Evolutionary conservation across 2,329 filamentous ascomycete genomes (phyloP), one percentile per base, ranked within the genome.

Genomic region (Penicillium frequentans): DNA sequence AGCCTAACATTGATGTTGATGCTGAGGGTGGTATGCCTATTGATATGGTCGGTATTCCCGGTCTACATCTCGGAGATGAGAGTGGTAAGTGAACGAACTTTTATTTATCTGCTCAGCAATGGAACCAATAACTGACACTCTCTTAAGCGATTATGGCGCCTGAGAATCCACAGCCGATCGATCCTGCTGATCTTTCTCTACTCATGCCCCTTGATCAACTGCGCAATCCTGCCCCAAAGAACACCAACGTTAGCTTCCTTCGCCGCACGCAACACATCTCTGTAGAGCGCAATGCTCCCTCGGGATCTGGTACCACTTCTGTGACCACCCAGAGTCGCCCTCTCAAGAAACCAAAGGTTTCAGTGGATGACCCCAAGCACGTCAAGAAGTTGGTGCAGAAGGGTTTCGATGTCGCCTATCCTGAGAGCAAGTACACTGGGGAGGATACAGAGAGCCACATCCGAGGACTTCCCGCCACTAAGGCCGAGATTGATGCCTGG

Each of bases 1-100:
- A 93, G 52, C 82, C 96, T 49, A 98, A 97, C 71, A 95, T 99
- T 60, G 95, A 99, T 77, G 92, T 92, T 29, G 95, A 99, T 84
- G 95, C 93, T 9, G 95, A 99, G 80, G 84, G 98, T 66, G 95
- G 95, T 56, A 98, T 99, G 95, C 92, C 93, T 58, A 86, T 99
- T 71, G 93, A 98, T 73, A 79, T 99, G 65, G 90, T 98, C 56
- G 95, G 95, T 69, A 91, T 98, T 79, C 93, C 93, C 7, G 92
- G 93, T 29, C 88, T 98, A 56, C 97, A 98, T 70, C 88, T 98
- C 69, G 93, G 93, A 57, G 92, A 98, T 73, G 93, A 98, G 80
- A 89, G 89, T 77, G 91, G 93, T 97, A 82, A 60, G 80, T 72
- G 55, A 56, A 69, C 33, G 58, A 54, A 49, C 64, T 49, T 8